Base-by-base conservation (phyloP, 345 rosid species). In the Salix purpurea region DNA sequence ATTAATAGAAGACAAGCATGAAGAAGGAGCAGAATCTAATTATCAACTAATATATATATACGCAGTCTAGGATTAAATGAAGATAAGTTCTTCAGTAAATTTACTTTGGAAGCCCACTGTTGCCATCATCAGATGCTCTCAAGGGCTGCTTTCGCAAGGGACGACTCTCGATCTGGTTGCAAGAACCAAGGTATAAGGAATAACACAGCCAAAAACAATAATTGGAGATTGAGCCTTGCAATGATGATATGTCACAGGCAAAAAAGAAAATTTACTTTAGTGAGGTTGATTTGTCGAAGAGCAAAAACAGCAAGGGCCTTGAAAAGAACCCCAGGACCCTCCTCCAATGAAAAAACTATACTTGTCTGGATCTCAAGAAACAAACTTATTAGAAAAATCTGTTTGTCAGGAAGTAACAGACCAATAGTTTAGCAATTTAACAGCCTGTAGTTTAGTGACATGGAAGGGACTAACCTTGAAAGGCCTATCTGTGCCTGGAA, bases 241-340 rank as follows among this genome's bases (percentile, higher is more conserved):
- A 56, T 8, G 39, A 68, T 6, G 24, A 44, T 58, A 64, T 11
- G 46, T 11, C 24, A 64, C 21, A 66, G 9, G 2, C 21, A 21
- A 6, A 2, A 16, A 44, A 24, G 14, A 58, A 15, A 24, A 24
- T 18, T 1, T 48, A 90, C 98, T 93, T 96, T 94, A 21, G 92
- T 90, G 76, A 96, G 97, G 85, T 96, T 96, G 77, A 96, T 89
- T 80, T 91, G 85, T 79, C 98, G 85, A 39, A 91, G 86, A 70
- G 99, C 94, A 89, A 96, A 96, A 73, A 94, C 98, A 72, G 98
- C 97, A 82, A 96, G 98, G 73, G 98, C 98, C 87, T 96, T 96
- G 87, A 96, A 96, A 81, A 96, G 98, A 67, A 90, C 84, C 64
- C 99, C 99, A 50, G 99, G 97, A 70, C 99, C 99, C 83, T 92